Evolutionary conservation across 2,329 filamentous ascomycete genomes (phyloP).

Genomic region (Plenodomus lindquistii): DNA sequence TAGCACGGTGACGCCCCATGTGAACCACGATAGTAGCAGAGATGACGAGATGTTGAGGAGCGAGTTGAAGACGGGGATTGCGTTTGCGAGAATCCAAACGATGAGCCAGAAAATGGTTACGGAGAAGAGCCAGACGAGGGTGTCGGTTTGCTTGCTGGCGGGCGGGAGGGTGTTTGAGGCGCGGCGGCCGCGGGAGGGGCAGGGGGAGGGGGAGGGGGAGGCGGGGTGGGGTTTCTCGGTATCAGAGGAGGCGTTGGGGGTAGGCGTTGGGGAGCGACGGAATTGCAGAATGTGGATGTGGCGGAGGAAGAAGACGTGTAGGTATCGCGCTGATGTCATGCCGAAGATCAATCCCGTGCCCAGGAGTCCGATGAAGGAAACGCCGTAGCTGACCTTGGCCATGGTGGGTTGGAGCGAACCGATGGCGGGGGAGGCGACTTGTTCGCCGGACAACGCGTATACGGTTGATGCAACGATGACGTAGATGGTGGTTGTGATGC

Average conservation of each 20-base stretch:
- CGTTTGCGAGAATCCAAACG: slow-evolving; percentile 33
- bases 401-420: slow-evolving; percentile 24
- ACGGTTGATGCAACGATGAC: slow-evolving; percentile 26
- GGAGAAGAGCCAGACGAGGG: slow-evolving; percentile 26
- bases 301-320: slow-evolving; percentile 29
- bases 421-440: slow-evolving; percentile 29
- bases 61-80: slow-evolving; percentile 32
- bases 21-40: slow-evolving; percentile 31
- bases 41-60: slow-evolving; percentile 32
- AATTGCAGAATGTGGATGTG: slow-evolving; percentile 16
- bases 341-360: slow-evolving; percentile 30
- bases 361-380: slow-evolving; percentile 26
- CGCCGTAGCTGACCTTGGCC: slow-evolving; percentile 29
- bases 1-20: slow-evolving; percentile 33
- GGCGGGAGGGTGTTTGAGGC: slow-evolving; percentile 15
- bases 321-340: slow-evolving; percentile 27
- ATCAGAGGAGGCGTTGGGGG: slow-evolving; percentile 5
- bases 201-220: slow-evolving; percentile 6
- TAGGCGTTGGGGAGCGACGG: not conserved
- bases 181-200: slow-evolving; percentile 18
- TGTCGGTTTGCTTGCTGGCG: slow-evolving; percentile 20
- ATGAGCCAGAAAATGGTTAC: slow-evolving; percentile 31
- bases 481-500: slow-evolving; percentile 24
- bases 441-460: slow-evolving; percentile 30
- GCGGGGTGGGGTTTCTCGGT: slow-evolving; percentile 3